Conservation (phyloP, 768 basidiomycete genomes). For the Lyophyllum shimeji region DNA sequence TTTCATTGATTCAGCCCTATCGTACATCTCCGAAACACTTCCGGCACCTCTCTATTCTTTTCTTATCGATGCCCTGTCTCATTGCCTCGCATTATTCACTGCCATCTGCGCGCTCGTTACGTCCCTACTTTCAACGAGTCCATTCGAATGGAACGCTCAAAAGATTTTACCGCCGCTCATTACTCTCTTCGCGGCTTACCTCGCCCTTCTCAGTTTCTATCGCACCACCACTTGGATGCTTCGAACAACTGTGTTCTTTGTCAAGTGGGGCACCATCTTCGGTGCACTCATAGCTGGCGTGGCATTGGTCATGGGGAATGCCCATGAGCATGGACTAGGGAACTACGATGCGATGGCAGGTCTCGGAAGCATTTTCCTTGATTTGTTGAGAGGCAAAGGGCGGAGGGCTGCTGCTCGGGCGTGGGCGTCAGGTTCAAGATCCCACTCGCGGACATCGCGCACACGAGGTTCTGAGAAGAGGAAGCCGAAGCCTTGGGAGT, state of each 20-base stretch:
- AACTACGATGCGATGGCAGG: constrained; percentile 36
- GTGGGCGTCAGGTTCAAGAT: constrained; percentile 20
- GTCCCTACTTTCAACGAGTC: constrained; percentile 49
- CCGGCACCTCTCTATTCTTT: constrained; percentile 57
- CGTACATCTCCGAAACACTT: constrained; percentile 52
- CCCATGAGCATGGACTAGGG: constrained; percentile 34
- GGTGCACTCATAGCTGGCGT: constrained; percentile 49
- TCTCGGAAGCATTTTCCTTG: constrained; percentile 41
- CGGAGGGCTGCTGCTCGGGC: constrained; percentile 23
- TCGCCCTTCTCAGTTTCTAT: constrained; percentile 75
- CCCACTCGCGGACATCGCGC: constrained; percentile 20
- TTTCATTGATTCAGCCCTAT: constrained; percentile 52
- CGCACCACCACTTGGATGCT: constrained; percentile 78
- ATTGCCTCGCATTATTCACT: constrained; percentile 48
- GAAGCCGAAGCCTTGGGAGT: constrained; percentile 58
- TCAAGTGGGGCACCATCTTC: constrained; percentile 76
- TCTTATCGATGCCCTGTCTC: constrained; percentile 49
- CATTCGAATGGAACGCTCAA: constrained; percentile 66
- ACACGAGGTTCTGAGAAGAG: constrained; percentile 15
- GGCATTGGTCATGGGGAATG: constrained; percentile 52
- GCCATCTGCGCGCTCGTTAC: constrained; percentile 47
- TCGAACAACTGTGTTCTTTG: constrained; percentile 61
- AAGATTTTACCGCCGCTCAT: constrained; percentile 72
- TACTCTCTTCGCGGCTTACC: constrained; percentile 68
- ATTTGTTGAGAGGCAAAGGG: constrained; percentile 38